A percentile compares a stretch with the other conserved stretches of the same genome.
Conservation (phyloP, 495 filamentous ascomycete genomes). For the Aspergillus asperescens region DNA sequence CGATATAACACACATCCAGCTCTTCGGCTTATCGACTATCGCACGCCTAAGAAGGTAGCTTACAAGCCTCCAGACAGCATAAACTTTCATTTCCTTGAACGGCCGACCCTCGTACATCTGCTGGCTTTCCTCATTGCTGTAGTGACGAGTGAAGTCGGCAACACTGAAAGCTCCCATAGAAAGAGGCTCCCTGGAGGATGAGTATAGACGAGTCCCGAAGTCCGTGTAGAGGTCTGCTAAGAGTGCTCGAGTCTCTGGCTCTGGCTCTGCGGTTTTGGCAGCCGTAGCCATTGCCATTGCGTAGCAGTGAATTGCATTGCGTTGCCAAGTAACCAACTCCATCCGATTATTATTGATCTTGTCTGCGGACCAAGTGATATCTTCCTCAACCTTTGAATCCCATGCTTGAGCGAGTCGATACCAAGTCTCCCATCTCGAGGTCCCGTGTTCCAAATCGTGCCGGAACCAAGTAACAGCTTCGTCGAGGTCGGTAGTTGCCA, state of each 20-base stretch:
- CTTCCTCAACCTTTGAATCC: conserved; percentile 86
- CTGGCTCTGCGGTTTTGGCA: conserved; percentile 54
- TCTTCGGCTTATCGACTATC: conserved; percentile 64
- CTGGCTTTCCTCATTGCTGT: conserved; percentile 58
- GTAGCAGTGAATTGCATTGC: conserved; percentile 87
- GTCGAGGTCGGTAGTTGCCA: conserved; percentile 79
- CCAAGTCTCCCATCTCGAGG: conserved; percentile 92
- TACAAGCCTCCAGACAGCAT: conserved; percentile 83
- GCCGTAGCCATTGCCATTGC: conserved; percentile 79
- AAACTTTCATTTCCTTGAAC: conserved; percentile 66
- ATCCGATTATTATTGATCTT: conserved; percentile 81
- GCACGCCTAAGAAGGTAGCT: conserved; percentile 72
- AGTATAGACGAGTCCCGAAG: conserved; percentile 85
- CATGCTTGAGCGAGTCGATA: conserved; percentile 89
- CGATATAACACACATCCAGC: conserved; percentile 67
- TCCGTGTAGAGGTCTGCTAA: conserved; percentile 82
- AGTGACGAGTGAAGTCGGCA: conserved; percentile 68
- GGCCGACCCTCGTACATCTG: conserved; percentile 71
- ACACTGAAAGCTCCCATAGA: conserved; percentile 80
- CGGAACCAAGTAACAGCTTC: conserved; percentile 76
- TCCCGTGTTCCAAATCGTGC: conserved; percentile 78
- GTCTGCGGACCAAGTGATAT: conserved; percentile 90
- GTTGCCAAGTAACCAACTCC: conserved; percentile 70
- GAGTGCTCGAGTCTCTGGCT: conserved; percentile 57
- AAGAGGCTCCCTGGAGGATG: conserved; percentile 85